Evolutionary conservation across 441 rosid genomes (phyloP), one percentile per base, ranked within the genome.

Genomic region (Populus hybrid): DNA sequence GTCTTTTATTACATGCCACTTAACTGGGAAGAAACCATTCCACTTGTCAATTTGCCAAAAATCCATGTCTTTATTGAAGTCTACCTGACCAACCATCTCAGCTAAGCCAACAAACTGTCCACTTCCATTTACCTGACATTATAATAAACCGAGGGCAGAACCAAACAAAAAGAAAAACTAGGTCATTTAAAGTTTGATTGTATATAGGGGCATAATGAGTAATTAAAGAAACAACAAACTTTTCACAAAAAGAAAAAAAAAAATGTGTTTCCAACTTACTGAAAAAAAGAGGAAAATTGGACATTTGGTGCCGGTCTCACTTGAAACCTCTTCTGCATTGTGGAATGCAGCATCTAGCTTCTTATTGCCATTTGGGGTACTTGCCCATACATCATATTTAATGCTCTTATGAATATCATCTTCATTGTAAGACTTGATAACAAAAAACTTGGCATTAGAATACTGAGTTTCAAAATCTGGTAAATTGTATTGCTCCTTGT

Each of bases 31-130:
- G 75, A 89, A 92, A 57, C 99, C 99, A 75, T 89, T 90, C 99
- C 99, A 96, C 89, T 94, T 96, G 84, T 96, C 97, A 75, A 91
- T 94, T 78, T 94, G 97, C 99, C 99, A 96, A 82, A 89, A 94
- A 81, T 91, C 95, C 74, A 89, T 87, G 79, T 87, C 90, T 81
- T 88, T 92, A 67, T 90, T 77, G 79, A 95, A 95, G 86, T 95
- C 97, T 73, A 95, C 97, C 32, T 85, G 88, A 24, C 99, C 99
- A 50, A 87, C 81, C 98, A 95, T 95, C 85, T 95, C 97, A 24
- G 97, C 97, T 40, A 94, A 79, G 38, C 99, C 99, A 80, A 94
- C 97, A 88, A 95, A 95, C 76, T 92, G 98, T 20, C 99, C 98
- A 81, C 99, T 95, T 61, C 94, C 86, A 83, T 95, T 95, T 75